Conservation (phyloP, 2,329 filamentous ascomycete genomes). For the Calonectria pauciramosa region DNA sequence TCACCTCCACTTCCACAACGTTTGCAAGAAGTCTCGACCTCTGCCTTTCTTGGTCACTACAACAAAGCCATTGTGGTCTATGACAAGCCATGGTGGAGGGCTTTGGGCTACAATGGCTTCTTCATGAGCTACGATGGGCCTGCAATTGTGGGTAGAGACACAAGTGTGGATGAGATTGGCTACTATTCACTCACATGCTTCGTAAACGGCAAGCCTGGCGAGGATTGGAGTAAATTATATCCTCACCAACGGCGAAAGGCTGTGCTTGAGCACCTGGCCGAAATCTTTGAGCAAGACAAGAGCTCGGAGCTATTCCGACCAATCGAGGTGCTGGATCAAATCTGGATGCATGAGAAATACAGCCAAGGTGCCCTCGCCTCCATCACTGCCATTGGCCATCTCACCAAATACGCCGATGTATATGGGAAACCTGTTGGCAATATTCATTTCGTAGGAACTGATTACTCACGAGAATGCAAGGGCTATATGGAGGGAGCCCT, state of each 20-base stretch:
- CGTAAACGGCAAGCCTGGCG: conserved; percentile 53
- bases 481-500: conserved; percentile 67
- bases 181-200: conserved; percentile 57
- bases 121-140: conserved; percentile 57
- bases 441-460: conserved; percentile 65
- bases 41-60: conserved; percentile 58
- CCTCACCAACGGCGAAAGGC: conserved; percentile 45
- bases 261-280: conserved; percentile 52
- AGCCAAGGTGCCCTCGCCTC: conserved; percentile 52
- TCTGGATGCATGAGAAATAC: conserved; percentile 51
- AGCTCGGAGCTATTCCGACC: conserved; percentile 40
- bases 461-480: conserved; percentile 62
- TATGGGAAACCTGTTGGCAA: conserved; percentile 52
- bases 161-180: conserved; percentile 48
- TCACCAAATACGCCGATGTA: conserved; percentile 42
- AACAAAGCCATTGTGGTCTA: conserved; percentile 57
- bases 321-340: conserved; percentile 48
- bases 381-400: conserved; percentile 48
- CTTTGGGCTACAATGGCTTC: conserved; percentile 53
- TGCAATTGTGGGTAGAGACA: conserved; percentile 56
- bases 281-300: conserved; percentile 40
- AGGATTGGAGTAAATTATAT: conserved; percentile 50
- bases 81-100: conserved; percentile 50
- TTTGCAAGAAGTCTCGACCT: conserved; percentile 51
- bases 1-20: conserved; percentile 57